Conservation (phyloP, 2,329 filamentous ascomycete genomes). For the Pestalotiopsis sp. region DNA sequence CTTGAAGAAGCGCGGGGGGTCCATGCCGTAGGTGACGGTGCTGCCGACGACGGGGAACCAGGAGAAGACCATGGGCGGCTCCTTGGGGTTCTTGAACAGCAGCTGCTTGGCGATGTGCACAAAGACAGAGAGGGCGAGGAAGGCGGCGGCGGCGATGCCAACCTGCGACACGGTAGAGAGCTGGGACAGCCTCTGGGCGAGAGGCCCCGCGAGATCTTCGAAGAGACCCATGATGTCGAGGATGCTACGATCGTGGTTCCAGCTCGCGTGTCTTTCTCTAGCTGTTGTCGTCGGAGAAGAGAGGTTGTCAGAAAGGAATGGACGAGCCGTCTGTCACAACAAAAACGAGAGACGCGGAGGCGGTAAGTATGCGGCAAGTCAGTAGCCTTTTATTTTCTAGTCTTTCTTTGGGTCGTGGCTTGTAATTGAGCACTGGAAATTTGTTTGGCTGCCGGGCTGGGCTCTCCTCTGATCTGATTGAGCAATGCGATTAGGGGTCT, state of each 20-base stretch:
- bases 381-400: no score
- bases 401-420: neutral
- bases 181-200: conserved; percentile 51
- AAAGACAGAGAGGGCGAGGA: conserved; percentile 62
- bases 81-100: conserved; percentile 79
- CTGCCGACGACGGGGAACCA: conserved; percentile 85
- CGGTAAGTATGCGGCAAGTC: neutral
- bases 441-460: conserved; percentile 6
- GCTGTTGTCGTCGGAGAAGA: no score
- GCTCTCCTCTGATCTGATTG: conserved; percentile 12
- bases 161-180: conserved; percentile 53
- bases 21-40: conserved; percentile 93
- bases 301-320: no score
- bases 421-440: conserved; percentile 11
- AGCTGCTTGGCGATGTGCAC: conserved; percentile 82
- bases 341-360: neutral
- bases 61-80: conserved; percentile 81
- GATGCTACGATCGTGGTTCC: neutral
- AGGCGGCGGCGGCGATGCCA: conserved; percentile 42
- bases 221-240: conserved; percentile 55
- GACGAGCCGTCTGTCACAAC: no score
- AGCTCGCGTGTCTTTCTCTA: no score
- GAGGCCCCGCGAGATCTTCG: conserved; percentile 53
- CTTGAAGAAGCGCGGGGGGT: conserved; percentile 86
- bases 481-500: conserved; percentile 12